phyloP scores from a whole-genome alignment of 768 basidiomycete species.

The Boletus reticulatus region DNA sequence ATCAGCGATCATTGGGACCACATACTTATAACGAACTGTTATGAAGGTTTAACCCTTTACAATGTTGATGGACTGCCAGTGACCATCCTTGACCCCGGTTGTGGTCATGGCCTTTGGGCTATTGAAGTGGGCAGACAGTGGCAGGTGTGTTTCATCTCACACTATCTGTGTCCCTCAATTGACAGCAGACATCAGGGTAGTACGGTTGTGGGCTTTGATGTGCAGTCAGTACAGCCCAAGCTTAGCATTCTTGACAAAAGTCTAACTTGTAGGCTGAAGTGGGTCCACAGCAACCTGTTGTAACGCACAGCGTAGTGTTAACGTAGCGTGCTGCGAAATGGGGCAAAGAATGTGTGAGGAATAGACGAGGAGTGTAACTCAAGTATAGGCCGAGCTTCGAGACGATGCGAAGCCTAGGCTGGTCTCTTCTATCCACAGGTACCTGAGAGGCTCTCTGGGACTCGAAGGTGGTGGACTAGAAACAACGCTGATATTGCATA shows the following conservation, averaged over 20 bases:
- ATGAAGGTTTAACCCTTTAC: slow-evolving; percentile 50
- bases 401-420: no score
- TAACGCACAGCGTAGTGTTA: no score
- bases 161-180: neutral
- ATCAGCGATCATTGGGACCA: slow-evolving; percentile 70
- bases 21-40: slow-evolving; percentile 56
- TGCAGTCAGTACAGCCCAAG: slow-evolving; percentile 55
- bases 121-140: slow-evolving; percentile 67
- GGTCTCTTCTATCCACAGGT: no score
- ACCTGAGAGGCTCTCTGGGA: no score
- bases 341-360: no score
- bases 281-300: slow-evolving; percentile 71
- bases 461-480: no score
- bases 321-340: no score
- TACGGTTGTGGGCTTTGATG: slow-evolving; percentile 59
- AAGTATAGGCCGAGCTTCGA: no score
- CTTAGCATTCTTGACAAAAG: slow-evolving; percentile 35
- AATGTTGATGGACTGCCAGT: slow-evolving; percentile 50
- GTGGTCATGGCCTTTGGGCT: slow-evolving; percentile 70
- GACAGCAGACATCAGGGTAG: slow-evolving; percentile 39
- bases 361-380: no score
- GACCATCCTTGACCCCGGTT: slow-evolving; percentile 65
- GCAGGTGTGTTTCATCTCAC: slow-evolving; percentile 43
- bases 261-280: slow-evolving; percentile 51
- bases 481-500: no score